Conservation (phyloP, 768 basidiomycete species). For the Mycena sanguinolenta region DNA sequence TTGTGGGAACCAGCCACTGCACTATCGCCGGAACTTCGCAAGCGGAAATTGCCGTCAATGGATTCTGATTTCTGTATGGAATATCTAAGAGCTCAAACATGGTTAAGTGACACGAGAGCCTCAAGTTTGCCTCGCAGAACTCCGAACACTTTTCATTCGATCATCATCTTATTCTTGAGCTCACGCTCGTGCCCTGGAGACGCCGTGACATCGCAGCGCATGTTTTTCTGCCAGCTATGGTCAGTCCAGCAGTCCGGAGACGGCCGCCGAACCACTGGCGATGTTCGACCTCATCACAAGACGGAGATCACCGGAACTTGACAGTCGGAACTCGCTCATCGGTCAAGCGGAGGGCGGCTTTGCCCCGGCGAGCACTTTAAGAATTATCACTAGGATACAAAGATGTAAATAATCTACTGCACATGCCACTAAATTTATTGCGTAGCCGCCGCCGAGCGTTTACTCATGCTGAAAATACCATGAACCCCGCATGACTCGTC, state of each 20-base stretch:
- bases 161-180: not conserved
- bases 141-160: not conserved
- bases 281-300: not conserved
- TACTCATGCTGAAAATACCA: slow-evolving; percentile 73
- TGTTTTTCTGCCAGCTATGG: not conserved
- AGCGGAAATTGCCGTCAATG: not conserved
- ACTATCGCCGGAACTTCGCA: not conserved
- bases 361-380: not conserved
- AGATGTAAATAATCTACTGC: not conserved
- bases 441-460: slow-evolving; percentile 30
- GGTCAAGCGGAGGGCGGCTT: not conserved
- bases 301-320: slow-evolving; percentile 2
- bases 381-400: not conserved
- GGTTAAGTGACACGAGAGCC: slow-evolving; percentile 8
- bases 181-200: not conserved
- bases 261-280: not conserved
- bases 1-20: not conserved
- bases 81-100: too few species aligned
- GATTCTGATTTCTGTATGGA: not conserved
- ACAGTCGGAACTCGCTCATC: not conserved
- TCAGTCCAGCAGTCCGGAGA: not conserved
- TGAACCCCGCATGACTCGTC: slow-evolving; percentile 51
- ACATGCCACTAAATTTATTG: slow-evolving; percentile 5
- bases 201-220: not conserved
- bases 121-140: slow-evolving; percentile 4